phyloP scores from a whole-genome alignment of 116 monocot genomes.

The Dioscorea cayenensis region DNA sequence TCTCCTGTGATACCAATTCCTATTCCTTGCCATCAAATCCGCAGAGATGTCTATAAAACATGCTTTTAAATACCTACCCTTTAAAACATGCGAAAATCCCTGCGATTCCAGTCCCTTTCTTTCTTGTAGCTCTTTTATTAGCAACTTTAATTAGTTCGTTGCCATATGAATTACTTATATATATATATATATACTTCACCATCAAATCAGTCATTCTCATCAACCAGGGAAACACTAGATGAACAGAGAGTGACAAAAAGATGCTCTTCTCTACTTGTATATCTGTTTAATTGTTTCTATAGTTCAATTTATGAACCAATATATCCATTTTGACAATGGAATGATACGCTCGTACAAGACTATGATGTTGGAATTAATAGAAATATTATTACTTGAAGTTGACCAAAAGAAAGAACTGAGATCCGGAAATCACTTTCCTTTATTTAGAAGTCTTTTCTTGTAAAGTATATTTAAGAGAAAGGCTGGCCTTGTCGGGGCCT shows the following conservation, averaged over 20 bases:
- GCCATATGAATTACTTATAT: too few relatives aligned
- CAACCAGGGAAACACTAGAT: neutral
- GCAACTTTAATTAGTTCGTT: too few relatives aligned
- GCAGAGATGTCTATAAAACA: neutral
- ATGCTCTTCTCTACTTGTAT: neutral
- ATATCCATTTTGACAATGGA: neutral
- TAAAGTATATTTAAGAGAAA: conserved; percentile 12
- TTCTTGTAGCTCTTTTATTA: too few relatives aligned
- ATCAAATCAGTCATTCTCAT: neutral
- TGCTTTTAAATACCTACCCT: neutral
- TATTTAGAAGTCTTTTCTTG: neutral
- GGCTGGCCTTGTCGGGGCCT: conserved; percentile 15
- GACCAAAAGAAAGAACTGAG: neutral
- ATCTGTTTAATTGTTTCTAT: neutral
- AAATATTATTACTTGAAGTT: neutral
- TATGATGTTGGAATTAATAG: neutral
- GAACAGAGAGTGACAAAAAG: neutral
- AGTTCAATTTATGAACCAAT: neutral
- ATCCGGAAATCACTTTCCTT: neutral
- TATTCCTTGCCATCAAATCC: neutral
- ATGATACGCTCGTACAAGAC: neutral
- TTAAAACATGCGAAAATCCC: neutral
- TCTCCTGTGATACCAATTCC: conserved; percentile 2
- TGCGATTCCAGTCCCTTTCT: too few relatives aligned
- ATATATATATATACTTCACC: neutral